A percentile compares a stretch with the other conserved stretches of the same genome.
Conservation (phyloP, 2,329 filamentous ascomycete genomes). For the Paraphaeosphaeria minitans region DNA sequence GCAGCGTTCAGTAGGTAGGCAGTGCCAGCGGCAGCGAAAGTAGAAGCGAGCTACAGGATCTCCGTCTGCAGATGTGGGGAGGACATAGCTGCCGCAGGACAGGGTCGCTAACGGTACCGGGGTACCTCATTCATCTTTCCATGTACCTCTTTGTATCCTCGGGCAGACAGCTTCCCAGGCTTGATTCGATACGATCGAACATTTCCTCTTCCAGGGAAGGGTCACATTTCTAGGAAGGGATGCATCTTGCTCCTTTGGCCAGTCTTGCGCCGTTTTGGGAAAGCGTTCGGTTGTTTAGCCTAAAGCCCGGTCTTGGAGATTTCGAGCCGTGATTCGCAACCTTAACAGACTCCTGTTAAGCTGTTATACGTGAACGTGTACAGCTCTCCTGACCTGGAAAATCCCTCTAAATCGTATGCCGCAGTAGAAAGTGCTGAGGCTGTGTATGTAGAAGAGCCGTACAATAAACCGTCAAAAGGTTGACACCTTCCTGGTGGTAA, state of each 20-base stretch:
- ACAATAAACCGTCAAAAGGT: not conserved
- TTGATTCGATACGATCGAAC: conserved; percentile 28
- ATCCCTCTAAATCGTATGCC: conserved; percentile 21
- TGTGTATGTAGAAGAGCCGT: conserved; percentile 8
- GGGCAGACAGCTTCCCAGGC: conserved; percentile 17
- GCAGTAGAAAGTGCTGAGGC: conserved; percentile 3
- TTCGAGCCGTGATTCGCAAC: conserved; percentile 28
- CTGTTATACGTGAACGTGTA: conserved; percentile 10
- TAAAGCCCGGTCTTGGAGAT: conserved; percentile 28
- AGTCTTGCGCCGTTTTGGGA: conserved; percentile 29
- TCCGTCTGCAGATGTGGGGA: conserved; percentile 38
- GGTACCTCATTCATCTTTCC: conserved; percentile 21
- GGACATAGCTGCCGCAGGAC: conserved; percentile 21
- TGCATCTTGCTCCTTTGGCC: conserved; percentile 23
- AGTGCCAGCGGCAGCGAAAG: conserved; percentile 21
- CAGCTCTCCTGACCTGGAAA: conserved; percentile 13
- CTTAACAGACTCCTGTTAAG: conserved; percentile 31
- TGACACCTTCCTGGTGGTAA: not conserved
- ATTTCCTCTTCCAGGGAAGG: conserved; percentile 18
- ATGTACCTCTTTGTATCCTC: conserved; percentile 36
- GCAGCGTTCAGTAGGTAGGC: conserved; percentile 20
- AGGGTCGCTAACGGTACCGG: conserved; percentile 23
- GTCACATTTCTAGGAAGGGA: conserved; percentile 20
- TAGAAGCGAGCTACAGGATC: conserved; percentile 35
- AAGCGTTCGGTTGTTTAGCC: conserved; percentile 28